Evolutionary conservation across 176 grass and related monocot genomes (phyloP).

Genomic region (Juncus inflexus): DNA sequence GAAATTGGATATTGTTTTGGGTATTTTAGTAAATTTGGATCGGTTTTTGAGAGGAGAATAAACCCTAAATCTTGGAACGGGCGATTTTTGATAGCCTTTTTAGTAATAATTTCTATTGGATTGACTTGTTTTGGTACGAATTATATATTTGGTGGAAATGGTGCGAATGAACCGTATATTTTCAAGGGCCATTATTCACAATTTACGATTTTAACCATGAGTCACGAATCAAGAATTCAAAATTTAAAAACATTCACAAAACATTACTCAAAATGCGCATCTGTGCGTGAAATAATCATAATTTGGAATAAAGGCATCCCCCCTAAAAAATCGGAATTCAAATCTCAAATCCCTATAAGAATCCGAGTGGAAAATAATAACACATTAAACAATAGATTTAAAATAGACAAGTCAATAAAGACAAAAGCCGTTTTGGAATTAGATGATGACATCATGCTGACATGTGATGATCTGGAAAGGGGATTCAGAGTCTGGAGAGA

Average conservation of each 20-base stretch:
- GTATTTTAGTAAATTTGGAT: conserved; percentile 39
- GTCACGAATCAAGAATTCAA: conserved; percentile 77
- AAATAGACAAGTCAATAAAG: conserved; percentile 65
- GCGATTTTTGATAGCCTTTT: conserved; percentile 24
- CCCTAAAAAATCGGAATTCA: conserved; percentile 46
- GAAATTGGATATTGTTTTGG: conserved; percentile 40
- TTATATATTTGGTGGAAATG: conserved; percentile 60
- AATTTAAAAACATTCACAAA: conserved; percentile 83
- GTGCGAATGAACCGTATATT: conserved; percentile 58
- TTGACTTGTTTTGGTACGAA: conserved; percentile 76
- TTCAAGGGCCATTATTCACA: conserved; percentile 63
- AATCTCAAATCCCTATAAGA: conserved; percentile 58
- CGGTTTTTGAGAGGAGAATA: conserved; percentile 48
- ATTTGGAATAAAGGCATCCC: conserved; percentile 72
- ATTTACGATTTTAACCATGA: conserved; percentile 93
- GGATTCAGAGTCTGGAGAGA: conserved; percentile 92
- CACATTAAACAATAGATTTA: conserved; percentile 89
- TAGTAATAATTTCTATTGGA: conserved; percentile 26
- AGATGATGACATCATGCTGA: conserved; percentile 99
- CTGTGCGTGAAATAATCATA: conserved; percentile 75
- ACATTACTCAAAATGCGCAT: conserved; percentile 89
- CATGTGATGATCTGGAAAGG: conserved; percentile 87
- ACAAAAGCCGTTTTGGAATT: conserved; percentile 79
- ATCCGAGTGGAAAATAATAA: conserved; percentile 74
- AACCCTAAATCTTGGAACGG: conserved; percentile 47